Percentiles rank a stretch among this genome's conserved stretches.
Conservation (phyloP, 768 basidiomycete species). For the Exsudoporus frostii region DNA sequence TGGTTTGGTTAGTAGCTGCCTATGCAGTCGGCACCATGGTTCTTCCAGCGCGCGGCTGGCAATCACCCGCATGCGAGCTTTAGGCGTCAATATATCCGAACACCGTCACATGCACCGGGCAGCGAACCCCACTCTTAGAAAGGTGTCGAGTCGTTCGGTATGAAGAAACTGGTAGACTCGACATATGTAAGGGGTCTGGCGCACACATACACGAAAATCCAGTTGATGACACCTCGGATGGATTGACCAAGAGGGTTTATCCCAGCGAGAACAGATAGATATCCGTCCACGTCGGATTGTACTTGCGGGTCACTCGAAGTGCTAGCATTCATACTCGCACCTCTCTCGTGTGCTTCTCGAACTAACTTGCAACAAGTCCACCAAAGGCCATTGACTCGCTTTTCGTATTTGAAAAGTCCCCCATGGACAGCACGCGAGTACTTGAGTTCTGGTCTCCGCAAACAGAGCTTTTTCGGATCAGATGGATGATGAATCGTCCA, state of each 20-base stretch:
- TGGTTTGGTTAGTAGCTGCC: background rate
- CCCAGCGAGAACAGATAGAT: slow-evolving; percentile 1
- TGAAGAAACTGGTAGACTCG: background rate
- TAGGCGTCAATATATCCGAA: background rate
- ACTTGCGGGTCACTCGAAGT: background rate
- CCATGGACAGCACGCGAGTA: too few species aligned
- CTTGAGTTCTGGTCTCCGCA: background rate
- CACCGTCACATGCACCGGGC: background rate
- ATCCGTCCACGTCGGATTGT: background rate
- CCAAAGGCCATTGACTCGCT: background rate
- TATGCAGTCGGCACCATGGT: background rate
- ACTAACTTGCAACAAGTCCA: background rate
- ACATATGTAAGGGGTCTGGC: background rate
- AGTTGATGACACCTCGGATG: background rate
- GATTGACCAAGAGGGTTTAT: background rate
- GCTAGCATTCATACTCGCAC: background rate
- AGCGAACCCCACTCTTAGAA: background rate
- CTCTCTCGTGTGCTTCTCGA: background rate
- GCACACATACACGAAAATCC: background rate
- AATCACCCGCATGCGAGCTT: background rate
- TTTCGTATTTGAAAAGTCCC: background rate
- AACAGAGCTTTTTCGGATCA: background rate
- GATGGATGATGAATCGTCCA: background rate
- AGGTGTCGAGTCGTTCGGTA: too few species aligned
- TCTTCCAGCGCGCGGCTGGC: background rate